These are phyloP conservation scores for Talaromyces sp. DNA, from an alignment of 2,329 filamentous ascomycete species.

Conservation along the genomic window DNA sequence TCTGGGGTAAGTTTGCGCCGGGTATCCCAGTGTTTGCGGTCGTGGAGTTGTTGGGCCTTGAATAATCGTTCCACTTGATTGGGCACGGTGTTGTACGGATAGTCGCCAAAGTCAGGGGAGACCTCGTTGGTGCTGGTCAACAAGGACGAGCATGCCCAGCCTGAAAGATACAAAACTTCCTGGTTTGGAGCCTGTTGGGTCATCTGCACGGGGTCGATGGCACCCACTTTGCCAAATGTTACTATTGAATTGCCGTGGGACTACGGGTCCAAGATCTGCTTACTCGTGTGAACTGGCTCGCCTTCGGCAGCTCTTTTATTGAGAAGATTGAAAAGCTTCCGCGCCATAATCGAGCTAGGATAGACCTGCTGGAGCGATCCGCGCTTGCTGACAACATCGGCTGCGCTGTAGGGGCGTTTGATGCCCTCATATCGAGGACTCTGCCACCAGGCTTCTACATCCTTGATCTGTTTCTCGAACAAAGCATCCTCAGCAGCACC, in stretches of 20 bases:
- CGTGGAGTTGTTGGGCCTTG: conserved; percentile 95
- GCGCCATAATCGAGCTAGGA: conserved; percentile 88
- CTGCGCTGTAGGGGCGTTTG: conserved; percentile 83
- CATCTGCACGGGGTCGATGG: conserved; percentile 99
- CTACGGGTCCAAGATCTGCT: conserved; percentile 23
- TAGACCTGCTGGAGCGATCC: conserved; percentile 83
- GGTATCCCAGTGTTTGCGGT: conserved; percentile 89
- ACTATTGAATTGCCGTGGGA: conserved; percentile 2
- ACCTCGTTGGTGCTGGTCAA: conserved; percentile 95
- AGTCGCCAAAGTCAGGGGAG: conserved; percentile 95
- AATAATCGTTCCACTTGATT: conserved; percentile 95
- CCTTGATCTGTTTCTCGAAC: conserved; percentile 75
- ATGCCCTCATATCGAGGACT: conserved; percentile 82
- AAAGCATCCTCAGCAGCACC: conserved; percentile 78
- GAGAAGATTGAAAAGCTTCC: conserved; percentile 88
- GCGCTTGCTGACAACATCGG: conserved; percentile 88
- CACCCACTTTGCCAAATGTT: conserved; percentile 64
- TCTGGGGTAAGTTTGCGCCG: conserved; percentile 72
- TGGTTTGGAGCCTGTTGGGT: conserved; percentile 95
- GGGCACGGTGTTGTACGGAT: conserved; percentile 97
- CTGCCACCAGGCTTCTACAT: conserved; percentile 88
- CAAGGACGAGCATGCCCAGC: conserved; percentile 94
- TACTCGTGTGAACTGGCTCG: conserved; percentile 89
- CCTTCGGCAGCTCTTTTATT: conserved; percentile 72
- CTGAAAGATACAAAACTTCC: conserved; percentile 91